Evolutionary conservation across 768 basidiomycete genomes (phyloP), one percentile per base, ranked within the genome.

Genomic region (Fomitopsis pulvina): DNA sequence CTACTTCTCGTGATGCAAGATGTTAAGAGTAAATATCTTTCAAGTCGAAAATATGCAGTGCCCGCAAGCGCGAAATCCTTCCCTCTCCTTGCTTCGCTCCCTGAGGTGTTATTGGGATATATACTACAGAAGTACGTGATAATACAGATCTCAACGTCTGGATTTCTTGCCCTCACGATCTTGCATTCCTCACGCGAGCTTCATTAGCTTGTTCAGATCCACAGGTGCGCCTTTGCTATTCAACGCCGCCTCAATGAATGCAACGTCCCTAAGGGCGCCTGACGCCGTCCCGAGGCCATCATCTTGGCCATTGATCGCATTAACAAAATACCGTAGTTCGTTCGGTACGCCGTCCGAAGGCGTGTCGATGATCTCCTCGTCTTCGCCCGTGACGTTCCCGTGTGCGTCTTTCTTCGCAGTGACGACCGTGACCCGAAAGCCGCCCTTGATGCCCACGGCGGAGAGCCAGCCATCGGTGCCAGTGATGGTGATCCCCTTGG

Each of bases 181-280:
- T 4, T 37, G 4, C 18, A 12, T 18, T 37, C 14, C 34, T 18
- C 18, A 37, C 34, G 34, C 34, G 14, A 37, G 34, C 34, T 37
- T 37, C 6, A 37, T 37, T 18, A 72, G 60, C 54, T 64, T 71
- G 46, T 62, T 60, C 42, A 92, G 66, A 63, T 85, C 78, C 2
- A 91, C 72, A 30, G 76, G 62, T 51, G 69, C 58, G 5, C 87
- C 87, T 18, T 76, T 66, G 56, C 83, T 85, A 30, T 76, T 82
- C 69, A 92, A 68, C 25, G 78, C 79, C 24, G 85, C 89, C 68
- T 94, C 74, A 52, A 94, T 84, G 58, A 91, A 71, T 24, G 85
- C 87, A 25, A 93, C 80, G 62, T 93, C 91, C 53, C 69, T 68
- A 53, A 94, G 65, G 26, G 88, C 80, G 16, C 69, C 78, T 29